Evolutionary conservation across 306 rosid species (phyloP), one percentile per base, ranked within the genome.

Genomic region (Alnus rubra): DNA sequence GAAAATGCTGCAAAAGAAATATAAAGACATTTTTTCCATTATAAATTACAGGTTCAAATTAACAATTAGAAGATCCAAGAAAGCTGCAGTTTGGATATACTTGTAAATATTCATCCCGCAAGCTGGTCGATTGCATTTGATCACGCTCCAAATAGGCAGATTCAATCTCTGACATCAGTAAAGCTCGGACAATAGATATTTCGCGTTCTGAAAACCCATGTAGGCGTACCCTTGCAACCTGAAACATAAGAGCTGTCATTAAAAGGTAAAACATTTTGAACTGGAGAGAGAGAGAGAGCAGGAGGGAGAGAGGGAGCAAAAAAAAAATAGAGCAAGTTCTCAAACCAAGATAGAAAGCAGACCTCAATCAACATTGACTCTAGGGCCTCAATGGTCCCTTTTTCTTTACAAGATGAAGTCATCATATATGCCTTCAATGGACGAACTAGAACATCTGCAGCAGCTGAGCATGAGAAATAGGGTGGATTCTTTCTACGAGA

Each of bases 121-220:
- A 83, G 86, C 87, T 92, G 44, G 97, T 91, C 76, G 98, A 91
- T 78, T 95, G 98, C 94, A 95, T 80, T 87, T 95, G 98, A 87
- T 92, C 98, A 23, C 98, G 92, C 81, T 95, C 98, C 91, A 94
- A 90, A 88, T 89, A 94, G 76, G 97, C 91, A 84, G 98, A 95
- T 87, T 95, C 98, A 83, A 95, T 92, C 85, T 94, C 98, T 73
- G 98, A 90, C 94, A 92, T 88, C 79, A 92, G 75, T 44, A 91
- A 78, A 6, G 98, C 89, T 77, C 94, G 91, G 53, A 92, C 98
- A 52, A 92, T 82, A 69, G 92, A 88, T 69, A 92, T 84, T 77
- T 95, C 98, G 49, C 90, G 92, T 68, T 95, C 98, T 71, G 98
- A 95, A 86, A 95, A 95, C 33, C 98, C 98, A 85, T 92, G 95